phyloP scores from a whole-genome alignment of 495 filamentous ascomycete species.

The Pseudotulostoma volvatum region DNA sequence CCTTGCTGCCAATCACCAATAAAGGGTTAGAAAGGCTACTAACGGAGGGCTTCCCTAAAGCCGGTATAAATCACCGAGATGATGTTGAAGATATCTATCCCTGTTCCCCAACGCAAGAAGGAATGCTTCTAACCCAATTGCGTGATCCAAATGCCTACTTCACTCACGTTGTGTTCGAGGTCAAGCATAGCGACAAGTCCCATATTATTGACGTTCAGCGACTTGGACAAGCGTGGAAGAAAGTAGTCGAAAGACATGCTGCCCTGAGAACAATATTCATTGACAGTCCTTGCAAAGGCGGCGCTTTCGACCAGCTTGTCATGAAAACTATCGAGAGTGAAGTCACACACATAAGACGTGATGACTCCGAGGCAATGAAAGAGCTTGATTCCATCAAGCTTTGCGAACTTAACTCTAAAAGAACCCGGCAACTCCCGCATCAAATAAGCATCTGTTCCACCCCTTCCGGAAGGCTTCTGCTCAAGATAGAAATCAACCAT shows the following conservation, averaged over 20 bases:
- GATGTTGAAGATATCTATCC: slow-evolving; percentile 46
- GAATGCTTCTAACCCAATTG: slow-evolving; percentile 46
- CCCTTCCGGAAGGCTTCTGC: slow-evolving; percentile 18
- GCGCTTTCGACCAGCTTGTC: slow-evolving; percentile 38
- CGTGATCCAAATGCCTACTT: slow-evolving; percentile 32
- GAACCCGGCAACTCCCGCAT: slow-evolving; percentile 25
- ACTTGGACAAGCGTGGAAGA: slow-evolving; percentile 35
- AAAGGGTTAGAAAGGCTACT: slow-evolving; percentile 27
- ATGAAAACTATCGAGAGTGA: slow-evolving; percentile 24
- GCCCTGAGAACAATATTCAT: slow-evolving; percentile 39
- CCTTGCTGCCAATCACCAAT: slow-evolving; percentile 45
- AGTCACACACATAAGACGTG: slow-evolving; percentile 24
- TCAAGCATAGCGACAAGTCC: slow-evolving; percentile 12
- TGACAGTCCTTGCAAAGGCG: slow-evolving; percentile 33
- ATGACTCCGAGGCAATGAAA: slow-evolving; percentile 17
- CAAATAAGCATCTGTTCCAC: slow-evolving; percentile 32
- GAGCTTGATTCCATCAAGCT: slow-evolving; percentile 22
- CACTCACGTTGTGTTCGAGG: slow-evolving; percentile 31
- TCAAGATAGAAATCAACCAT: slow-evolving; percentile 43
- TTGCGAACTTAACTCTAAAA: slow-evolving; percentile 19
- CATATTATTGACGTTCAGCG: slow-evolving; percentile 21
- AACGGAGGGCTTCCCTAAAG: slow-evolving; percentile 29
- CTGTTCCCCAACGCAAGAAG: no score
- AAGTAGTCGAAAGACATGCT: slow-evolving; percentile 36
- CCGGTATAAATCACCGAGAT: slow-evolving; percentile 27